Base-by-base conservation (phyloP, 805 yeast species). In the Wickerhamiella kurtzmanii region DNA sequence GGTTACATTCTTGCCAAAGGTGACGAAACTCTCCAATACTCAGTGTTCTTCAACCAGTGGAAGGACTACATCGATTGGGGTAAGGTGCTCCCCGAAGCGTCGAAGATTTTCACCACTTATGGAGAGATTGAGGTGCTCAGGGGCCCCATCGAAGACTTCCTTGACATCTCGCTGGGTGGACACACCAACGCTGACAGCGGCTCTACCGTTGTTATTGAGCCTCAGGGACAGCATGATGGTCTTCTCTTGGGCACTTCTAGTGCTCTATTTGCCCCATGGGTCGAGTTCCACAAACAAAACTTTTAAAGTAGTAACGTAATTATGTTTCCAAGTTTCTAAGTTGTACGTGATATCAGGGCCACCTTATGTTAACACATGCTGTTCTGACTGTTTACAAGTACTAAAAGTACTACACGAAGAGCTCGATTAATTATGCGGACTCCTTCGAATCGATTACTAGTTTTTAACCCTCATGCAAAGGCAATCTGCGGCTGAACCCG, bases 71-170 rank as follows among this genome's bases (percentile, higher is more conserved):
- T n/a, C n/a, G 38, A 37, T 28, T 48, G 48, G 51, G 13, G 17
- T 20, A 25, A 18, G 16, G 9, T 36, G 11, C 42, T 48, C 25
- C 51, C 51, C 41, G 20, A 43, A 11, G 11, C 39, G n/a, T 9
- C 20, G 11, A 36, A 40, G 16, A 22, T 41, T 15, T 25, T 45
- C 16, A 21, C 46, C 35, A 38, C 38, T 21, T 49, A 45, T 44
- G 56, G 56, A 19, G 49, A 41, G 22, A 22, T 25, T 17, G 56
- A 53, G 47, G 21, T 50, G 4, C 40, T 53, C n/a, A 39, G 50
- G 1, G 53, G 47, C 22, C 40, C 42, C 35, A 47, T 48, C 43
- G 37, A 20, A 16, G 43, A 46, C 16, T 36, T 15, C 19, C 16
- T 36, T 36, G 38, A 36, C 19, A 36, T 36, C 19, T 15, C 38